These are phyloP conservation scores for Penicillium manginii DNA, from an alignment of 495 filamentous ascomycete species.

Conservation along the genomic window DNA sequence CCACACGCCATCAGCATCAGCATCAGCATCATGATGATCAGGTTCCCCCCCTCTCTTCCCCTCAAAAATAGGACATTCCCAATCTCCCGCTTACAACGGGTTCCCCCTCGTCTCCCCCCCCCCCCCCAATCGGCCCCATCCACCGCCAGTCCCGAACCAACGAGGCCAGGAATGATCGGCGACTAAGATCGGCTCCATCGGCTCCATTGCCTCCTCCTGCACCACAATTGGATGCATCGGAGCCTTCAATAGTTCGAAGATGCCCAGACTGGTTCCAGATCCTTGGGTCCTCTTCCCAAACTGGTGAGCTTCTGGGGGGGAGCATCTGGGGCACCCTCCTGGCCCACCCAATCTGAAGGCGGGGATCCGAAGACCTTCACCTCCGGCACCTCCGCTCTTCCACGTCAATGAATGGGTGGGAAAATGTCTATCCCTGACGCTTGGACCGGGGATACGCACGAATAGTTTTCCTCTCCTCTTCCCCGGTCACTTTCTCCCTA, in stretches of 20 bases:
- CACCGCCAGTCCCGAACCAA: background rate
- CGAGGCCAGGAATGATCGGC: slow-evolving; percentile 7
- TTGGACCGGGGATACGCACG: slow-evolving; percentile 1
- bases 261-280: slow-evolving; percentile 4
- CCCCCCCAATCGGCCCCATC: background rate
- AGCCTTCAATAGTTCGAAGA: slow-evolving; percentile 9
- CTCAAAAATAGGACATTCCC: background rate
- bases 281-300: background rate
- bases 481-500: background rate
- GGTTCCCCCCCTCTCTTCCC: background rate
- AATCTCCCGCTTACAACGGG: background rate
- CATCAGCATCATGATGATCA: too few relatives aligned
- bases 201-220: slow-evolving; percentile 4
- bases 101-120: background rate
- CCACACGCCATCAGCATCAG: background rate
- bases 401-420: background rate
- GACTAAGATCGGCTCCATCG: background rate
- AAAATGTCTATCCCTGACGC: background rate
- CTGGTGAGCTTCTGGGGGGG: too few relatives aligned
- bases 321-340: background rate
- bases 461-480: background rate
- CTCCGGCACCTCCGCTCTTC: background rate
- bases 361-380: background rate
- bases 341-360: too few relatives aligned
- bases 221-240: background rate